Base-by-base conservation (phyloP, 345 rosid species). In the Gossypium raimondii region DNA sequence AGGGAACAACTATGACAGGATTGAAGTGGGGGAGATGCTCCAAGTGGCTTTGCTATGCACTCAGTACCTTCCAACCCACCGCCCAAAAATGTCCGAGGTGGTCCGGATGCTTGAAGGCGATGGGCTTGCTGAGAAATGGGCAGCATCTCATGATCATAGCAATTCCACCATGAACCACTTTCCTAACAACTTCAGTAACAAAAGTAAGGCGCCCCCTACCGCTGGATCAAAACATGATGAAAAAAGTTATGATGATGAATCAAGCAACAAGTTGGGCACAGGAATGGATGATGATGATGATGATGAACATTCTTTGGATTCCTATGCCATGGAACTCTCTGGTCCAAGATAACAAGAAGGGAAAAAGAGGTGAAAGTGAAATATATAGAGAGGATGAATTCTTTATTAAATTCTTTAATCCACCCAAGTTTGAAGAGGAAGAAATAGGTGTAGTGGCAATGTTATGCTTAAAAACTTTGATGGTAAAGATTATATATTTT, bases 31-130 rank as follows among this genome's bases (percentile, higher is more conserved):
- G 34, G 98, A 94, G 86, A 90, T 94, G 89, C 79, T 94, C 8
- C 98, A 94, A 80, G 97, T 92, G 77, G 97, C 94, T 9, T 82
- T 94, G 27, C 86, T 94, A 1, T 90, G 98, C 86, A 92, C 94
- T 75, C 97, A 94, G 76, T 88, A 82, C 81, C 85, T 92, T 67
- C 98, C 97, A 2, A 85, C 95, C 51, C 97, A 94, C 73, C 88
- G 98, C 7, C 98, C 97, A 3, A 94, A 86, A 76, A 94, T 90
- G 97, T 90, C 97, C 0, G 97, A 90, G 65, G 97, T 94, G 41
- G 93, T 94, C 59, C 87, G 87, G 80, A 94, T 94, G 98, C 97
- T 94, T 0, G 97, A 94, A 85, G 98, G 98, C 0, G 98, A 94
- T 47, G 98, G 98, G 47, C 87, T 92, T 0, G 97, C 97, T 0